These are phyloP conservation scores for Pezicula rhizophila DNA, from an alignment of 2,329 filamentous ascomycete species.

Conservation along the genomic window DNA sequence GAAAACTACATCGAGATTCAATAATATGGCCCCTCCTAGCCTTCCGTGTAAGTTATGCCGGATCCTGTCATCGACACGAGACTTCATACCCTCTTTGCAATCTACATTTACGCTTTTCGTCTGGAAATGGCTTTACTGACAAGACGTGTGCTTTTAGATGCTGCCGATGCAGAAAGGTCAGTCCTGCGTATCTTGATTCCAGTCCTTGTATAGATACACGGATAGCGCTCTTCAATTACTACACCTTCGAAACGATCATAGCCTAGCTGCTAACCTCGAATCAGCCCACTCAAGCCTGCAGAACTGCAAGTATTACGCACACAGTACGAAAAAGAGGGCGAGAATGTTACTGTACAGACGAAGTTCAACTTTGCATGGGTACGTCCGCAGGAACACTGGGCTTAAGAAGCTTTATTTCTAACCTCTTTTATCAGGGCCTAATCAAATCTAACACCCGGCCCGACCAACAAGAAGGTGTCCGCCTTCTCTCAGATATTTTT, in stretches of 20 bases:
- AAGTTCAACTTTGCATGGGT: conserved; percentile 99
- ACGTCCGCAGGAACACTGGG: conserved; percentile 25
- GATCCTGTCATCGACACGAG: conserved; percentile 15
- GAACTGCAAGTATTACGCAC: conserved; percentile 88
- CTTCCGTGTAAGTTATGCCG: conserved; percentile 30
- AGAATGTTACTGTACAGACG: conserved; percentile 93
- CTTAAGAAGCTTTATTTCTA: not conserved
- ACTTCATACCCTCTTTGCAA: conserved; percentile 18
- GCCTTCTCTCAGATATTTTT: conserved; percentile 93
- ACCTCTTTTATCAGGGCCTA: conserved; percentile 57
- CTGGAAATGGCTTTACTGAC: conserved; percentile 25
- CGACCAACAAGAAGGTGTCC: conserved; percentile 92
- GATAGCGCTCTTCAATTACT: not conserved
- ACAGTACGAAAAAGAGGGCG: conserved; percentile 96
- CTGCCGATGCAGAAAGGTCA: conserved; percentile 93
- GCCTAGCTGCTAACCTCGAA: conserved; percentile 12
- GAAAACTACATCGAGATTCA: conserved; percentile 5
- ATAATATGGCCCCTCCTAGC: conserved; percentile 21
- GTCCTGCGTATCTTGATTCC: conserved; percentile 17
- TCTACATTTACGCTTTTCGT: conserved; percentile 19
- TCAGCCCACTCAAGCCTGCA: conserved; percentile 78
- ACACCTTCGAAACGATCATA: not conserved
- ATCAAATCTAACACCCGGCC: conserved; percentile 82
- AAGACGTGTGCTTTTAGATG: conserved; percentile 55
- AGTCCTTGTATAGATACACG: not conserved